A percentile compares a stretch with the other conserved stretches of the same genome.
These are phyloP conservation scores for Boletellus sp. DNA, from an alignment of 768 basidiomycete species.

Conservation along the genomic window DNA sequence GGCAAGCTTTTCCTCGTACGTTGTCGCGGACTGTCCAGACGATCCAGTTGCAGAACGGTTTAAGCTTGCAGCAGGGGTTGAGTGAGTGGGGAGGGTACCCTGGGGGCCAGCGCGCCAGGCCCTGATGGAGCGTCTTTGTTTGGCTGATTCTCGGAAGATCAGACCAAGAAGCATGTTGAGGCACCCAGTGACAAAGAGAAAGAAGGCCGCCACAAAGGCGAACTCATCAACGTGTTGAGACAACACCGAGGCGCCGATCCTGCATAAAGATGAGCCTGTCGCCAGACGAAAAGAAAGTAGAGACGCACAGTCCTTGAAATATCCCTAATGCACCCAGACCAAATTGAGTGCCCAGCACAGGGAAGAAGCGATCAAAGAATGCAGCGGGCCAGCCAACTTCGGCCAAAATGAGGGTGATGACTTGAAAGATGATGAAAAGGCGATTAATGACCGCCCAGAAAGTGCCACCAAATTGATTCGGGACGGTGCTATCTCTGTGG, in stretches of 20 bases:
- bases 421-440: conserved; percentile 83
- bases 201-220: conserved; percentile 86
- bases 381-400: conserved; percentile 76
- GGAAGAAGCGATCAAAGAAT: conserved; percentile 84
- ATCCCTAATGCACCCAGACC: conserved; percentile 85
- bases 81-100: conserved; percentile 48
- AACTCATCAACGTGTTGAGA: conserved; percentile 83
- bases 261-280: conserved; percentile 23
- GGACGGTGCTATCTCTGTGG: conserved; percentile 69
- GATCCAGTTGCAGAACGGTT: conserved; percentile 22
- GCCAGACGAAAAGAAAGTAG: not conserved
- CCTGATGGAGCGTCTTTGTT: conserved; percentile 57
- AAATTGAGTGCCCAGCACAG: conserved; percentile 78
- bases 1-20: conserved; percentile 28
- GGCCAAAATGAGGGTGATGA: conserved; percentile 73
- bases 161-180: conserved; percentile 78
- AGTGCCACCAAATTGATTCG: conserved; percentile 84
- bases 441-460: conserved; percentile 92
- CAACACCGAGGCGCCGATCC: conserved; percentile 67
- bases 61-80: conserved; percentile 23
- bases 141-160: conserved; percentile 63
- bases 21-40: conserved; percentile 28
- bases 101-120: conserved; percentile 57
- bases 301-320: conserved; percentile 76
- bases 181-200: conserved; percentile 89